Percentiles rank a stretch among this genome's conserved stretches.
Conservation (phyloP, 2,329 filamentous ascomycete genomes). For the Talaromyces sp. region DNA sequence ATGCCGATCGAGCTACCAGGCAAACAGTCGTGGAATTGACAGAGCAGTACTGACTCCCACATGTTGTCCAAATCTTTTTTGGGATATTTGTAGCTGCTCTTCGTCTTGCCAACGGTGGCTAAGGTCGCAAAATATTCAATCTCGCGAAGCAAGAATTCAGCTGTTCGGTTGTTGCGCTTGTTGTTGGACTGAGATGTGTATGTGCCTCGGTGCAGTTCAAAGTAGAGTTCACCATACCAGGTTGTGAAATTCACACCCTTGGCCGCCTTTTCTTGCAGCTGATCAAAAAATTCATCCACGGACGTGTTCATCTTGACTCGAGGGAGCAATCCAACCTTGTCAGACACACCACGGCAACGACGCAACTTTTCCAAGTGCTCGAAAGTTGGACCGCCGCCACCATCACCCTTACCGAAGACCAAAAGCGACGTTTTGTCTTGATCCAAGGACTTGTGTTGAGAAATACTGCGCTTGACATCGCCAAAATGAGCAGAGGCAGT, state of each 20-base stretch:
- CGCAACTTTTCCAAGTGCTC: slow-evolving; percentile 92
- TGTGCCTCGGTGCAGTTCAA: slow-evolving; percentile 93
- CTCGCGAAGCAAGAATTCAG: slow-evolving; percentile 80
- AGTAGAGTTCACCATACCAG: slow-evolving; percentile 98
- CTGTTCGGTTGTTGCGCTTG: slow-evolving; percentile 86
- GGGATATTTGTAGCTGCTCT: slow-evolving; percentile 73
- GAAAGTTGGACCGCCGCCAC: slow-evolving; percentile 90
- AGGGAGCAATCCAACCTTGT: slow-evolving; percentile 77
- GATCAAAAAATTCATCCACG: slow-evolving; percentile 91
- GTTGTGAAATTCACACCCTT: slow-evolving; percentile 71
- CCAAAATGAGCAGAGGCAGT: slow-evolving; percentile 93
- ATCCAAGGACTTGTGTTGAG: slow-evolving; percentile 92
- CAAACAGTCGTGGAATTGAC: slow-evolving; percentile 96
- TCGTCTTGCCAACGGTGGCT: slow-evolving; percentile 65
- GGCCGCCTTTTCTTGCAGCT: slow-evolving; percentile 71
- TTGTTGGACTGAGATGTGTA: slow-evolving; percentile 98
- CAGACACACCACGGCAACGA: slow-evolving; percentile 84
- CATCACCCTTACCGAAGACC: slow-evolving; percentile 94
- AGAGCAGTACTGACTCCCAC: slow-evolving; percentile 89
- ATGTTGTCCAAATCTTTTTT: slow-evolving; percentile 91
- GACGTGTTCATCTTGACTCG: slow-evolving; percentile 83
- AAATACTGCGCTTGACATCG: slow-evolving; percentile 83
- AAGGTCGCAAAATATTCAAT: slow-evolving; percentile 84
- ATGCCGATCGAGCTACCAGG: slow-evolving; percentile 95
- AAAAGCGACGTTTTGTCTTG: slow-evolving; percentile 86